A percentile compares a stretch with the other conserved stretches of the same genome.
phyloP scores from a whole-genome alignment of 192 early-diverging fungal species.

The Coemansia sp. region DNA sequence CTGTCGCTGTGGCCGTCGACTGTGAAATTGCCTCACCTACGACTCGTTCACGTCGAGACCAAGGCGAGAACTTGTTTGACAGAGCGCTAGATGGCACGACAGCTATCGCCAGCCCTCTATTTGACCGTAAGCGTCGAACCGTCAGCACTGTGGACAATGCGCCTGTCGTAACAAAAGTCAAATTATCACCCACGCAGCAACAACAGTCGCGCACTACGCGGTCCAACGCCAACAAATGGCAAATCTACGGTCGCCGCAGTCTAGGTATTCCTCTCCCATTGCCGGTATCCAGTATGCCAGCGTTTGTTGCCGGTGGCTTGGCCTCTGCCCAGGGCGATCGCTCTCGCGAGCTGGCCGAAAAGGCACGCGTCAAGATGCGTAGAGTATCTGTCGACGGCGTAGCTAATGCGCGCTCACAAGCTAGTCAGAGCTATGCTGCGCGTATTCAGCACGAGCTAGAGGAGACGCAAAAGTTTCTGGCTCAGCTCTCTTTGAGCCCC shows the following conservation, averaged over 20 bases:
- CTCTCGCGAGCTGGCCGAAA: slow-evolving; percentile 19
- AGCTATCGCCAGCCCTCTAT: not conserved
- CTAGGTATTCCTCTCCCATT: slow-evolving; percentile 28
- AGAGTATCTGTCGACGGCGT: slow-evolving; percentile 12
- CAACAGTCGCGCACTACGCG: not conserved
- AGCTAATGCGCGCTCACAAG: slow-evolving; percentile 19
- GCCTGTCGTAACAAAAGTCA: not conserved
- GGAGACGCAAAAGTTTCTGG: slow-evolving; percentile 32
- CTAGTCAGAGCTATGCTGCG: slow-evolving; percentile 25
- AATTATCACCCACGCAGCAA: slow-evolving; percentile 5
- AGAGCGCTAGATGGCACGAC: not conserved
- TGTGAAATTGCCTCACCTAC: not conserved
- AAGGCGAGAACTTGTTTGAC: not conserved
- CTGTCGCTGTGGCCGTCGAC: not conserved
- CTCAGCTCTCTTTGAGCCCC: slow-evolving; percentile 8
- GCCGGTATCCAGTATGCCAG: not conserved
- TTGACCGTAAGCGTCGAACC: slow-evolving; percentile 10
- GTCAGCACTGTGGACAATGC: not conserved
- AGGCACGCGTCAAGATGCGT: slow-evolving; percentile 6
- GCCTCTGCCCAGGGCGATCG: slow-evolving; percentile 20
- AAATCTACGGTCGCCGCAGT: slow-evolving; percentile 16
- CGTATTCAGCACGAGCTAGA: slow-evolving; percentile 38
- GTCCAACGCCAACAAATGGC: slow-evolving; percentile 13
- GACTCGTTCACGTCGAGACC: not conserved
- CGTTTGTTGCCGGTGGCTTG: not conserved